Percentiles rank a stretch among this genome's conserved stretches.
phyloP scores from a whole-genome alignment of 106 monocot genomes.

The Amphibolis antarctica region DNA sequence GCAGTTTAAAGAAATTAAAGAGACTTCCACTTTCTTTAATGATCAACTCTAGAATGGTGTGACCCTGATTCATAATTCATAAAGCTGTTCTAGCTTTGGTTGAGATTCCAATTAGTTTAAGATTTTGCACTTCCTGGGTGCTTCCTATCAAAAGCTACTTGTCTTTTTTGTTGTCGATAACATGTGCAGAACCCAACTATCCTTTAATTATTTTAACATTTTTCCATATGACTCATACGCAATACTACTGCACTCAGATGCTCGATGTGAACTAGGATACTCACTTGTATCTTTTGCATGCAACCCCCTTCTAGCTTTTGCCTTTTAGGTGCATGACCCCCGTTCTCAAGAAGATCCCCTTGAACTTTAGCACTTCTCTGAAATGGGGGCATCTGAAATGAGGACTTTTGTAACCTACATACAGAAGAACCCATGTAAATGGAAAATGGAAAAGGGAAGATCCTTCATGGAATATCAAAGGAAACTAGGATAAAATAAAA shows the following conservation, averaged over 20 bases:
- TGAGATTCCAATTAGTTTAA: no score
- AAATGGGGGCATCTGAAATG: constrained; percentile 12
- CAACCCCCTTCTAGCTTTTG: constrained; percentile 70
- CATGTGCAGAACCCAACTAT: no score
- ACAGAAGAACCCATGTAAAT: neutral
- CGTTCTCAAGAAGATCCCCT: constrained; percentile 29
- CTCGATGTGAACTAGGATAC: neutral
- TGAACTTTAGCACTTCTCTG: constrained; percentile 14
- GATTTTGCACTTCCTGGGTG: no score
- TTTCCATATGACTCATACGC: no score
- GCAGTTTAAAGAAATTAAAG: no score
- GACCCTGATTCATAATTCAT: no score
- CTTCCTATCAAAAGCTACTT: no score
- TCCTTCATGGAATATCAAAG: neutral
- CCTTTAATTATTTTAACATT: no score
- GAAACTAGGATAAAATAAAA: neutral
- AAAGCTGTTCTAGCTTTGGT: no score
- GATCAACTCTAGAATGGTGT: no score
- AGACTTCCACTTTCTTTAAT: no score
- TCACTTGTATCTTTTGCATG: constrained; percentile 33
- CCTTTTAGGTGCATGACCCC: constrained; percentile 61
- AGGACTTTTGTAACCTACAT: constrained; percentile 33
- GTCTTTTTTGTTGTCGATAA: no score
- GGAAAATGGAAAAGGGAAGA: neutral
- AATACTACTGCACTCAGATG: neutral